Base-by-base conservation (phyloP, 257 asterid species). In the Lycium barbarum region DNA sequence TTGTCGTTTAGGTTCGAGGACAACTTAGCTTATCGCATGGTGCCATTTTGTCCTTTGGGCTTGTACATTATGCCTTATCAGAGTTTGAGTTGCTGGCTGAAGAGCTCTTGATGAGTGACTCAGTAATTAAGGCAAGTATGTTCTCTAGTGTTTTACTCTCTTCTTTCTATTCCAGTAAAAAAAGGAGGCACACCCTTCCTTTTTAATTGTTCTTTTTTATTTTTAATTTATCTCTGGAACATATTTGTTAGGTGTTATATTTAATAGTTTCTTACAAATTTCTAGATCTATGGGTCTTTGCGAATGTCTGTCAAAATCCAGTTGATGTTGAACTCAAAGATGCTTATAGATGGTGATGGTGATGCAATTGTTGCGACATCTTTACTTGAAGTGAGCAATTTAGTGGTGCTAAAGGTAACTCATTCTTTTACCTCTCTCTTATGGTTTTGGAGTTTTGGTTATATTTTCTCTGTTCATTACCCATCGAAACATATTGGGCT, bases 101-200 rank as follows among this genome's bases (percentile, higher is more conserved):
- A 90, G 98, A 95, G 88, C 98, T 95, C 90, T 91, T 95, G 81
- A 95, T 95, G 98, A 95, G 98, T 85, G 98, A 95, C 90, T 93
- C 98, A 82, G 55, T 88, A 87, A 80, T 95, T 85, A 93, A 95
- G 95, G 98, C 83, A 90, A 86, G 96, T 86, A 51, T 74, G 81
- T 49, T 45, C 81, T 74, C 81, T 49, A 74, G 81, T 47, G 73
- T 74, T 74, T 22, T 51, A 74, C 22, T 43, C 45, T 45, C 80
- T 6, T 74, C 61, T 20, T 74, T 49, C 59, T 49, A 51, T 74
- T 74, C 45, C 61, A 13, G 81, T 3, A 49, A 22, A 3, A 3
- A 72, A 74, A 49, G 55, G 20, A 74, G 45, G 81, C 81, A 49
- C 81, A 22, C 43, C 81, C 81, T 36, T 81, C 76, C 45, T 38